Evolutionary conservation across 495 filamentous ascomycete species (phyloP).

Genomic region (Neurospora sp.): DNA sequence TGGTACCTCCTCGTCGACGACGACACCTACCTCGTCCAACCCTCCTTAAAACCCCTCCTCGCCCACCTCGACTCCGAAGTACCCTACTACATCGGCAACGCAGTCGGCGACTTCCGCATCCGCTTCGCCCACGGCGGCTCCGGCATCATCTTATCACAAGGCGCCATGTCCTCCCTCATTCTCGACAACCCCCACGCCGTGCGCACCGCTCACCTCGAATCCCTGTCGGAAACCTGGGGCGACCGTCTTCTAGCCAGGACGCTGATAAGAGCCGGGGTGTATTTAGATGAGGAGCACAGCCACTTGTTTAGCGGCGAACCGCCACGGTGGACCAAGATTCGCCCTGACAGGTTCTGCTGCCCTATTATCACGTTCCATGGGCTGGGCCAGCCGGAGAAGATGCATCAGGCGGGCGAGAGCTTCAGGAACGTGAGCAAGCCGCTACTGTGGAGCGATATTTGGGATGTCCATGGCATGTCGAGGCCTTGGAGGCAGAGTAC

Average conservation of each 20-base stretch:
- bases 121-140: constrained; percentile 42
- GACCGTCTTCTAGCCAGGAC: constrained; percentile 34
- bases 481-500: constrained; percentile 19
- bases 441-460: constrained; percentile 30
- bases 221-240: constrained; percentile 30
- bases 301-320: constrained; percentile 38
- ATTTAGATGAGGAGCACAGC: constrained; percentile 33
- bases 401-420: constrained; percentile 24
- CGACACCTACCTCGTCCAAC: constrained; percentile 36
- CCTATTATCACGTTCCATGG: constrained; percentile 33
- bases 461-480: constrained; percentile 25
- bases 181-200: constrained; percentile 23
- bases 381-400: constrained; percentile 20
- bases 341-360: constrained; percentile 30
- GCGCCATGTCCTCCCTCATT: constrained; percentile 26
- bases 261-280: constrained; percentile 28
- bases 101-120: constrained; percentile 34
- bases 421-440: constrained; percentile 25
- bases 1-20: constrained; percentile 41
- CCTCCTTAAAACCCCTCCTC: constrained; percentile 28
- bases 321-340: constrained; percentile 30
- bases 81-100: constrained; percentile 40
- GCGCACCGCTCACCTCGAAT: constrained; percentile 22
- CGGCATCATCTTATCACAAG: constrained; percentile 32
- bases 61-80: constrained; percentile 26